These are phyloP conservation scores for Plasmodium blacklocki DNA, from an alignment of 169 alveolate species.

Conservation along the genomic window DNA sequence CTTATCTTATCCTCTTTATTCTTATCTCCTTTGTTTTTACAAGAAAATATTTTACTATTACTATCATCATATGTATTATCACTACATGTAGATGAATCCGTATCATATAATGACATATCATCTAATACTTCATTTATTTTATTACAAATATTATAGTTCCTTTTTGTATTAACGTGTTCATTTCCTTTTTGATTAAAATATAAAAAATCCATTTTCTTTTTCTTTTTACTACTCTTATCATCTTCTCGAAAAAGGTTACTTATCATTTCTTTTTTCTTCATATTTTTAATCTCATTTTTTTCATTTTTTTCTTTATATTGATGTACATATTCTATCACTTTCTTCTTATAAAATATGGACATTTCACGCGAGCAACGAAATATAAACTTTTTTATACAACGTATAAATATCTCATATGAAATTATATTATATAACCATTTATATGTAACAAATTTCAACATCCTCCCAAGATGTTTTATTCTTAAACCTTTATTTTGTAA, in stretches of 20 bases:
- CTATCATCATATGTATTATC: not conserved
- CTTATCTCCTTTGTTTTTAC: slow-evolving; percentile 20
- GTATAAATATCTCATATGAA: slow-evolving; percentile 33
- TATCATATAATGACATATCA: not conserved
- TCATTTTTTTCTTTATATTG: not conserved
- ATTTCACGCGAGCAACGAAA: slow-evolving; percentile 28
- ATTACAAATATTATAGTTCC: not conserved
- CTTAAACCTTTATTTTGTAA: slow-evolving; percentile 47
- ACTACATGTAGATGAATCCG: not conserved
- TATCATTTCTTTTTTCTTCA: not conserved
- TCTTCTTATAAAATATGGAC: slow-evolving; percentile 35
- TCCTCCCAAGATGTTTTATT: slow-evolving; percentile 50
- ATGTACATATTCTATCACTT: not conserved
- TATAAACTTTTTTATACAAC: slow-evolving; percentile 29
- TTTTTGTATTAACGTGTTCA: not conserved
- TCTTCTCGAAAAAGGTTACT: not conserved
- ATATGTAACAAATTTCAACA: slow-evolving; percentile 31
- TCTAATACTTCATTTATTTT: not conserved
- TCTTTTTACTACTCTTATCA: not conserved
- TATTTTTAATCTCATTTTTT: not conserved
- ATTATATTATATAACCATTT: slow-evolving; percentile 54
- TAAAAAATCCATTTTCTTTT: not conserved
- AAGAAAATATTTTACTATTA: not conserved
- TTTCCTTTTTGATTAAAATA: not conserved
- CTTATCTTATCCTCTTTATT: not conserved